A percentile compares a stretch with the other conserved stretches of the same genome.
These are phyloP conservation scores for Trichocomaceae sp. DNA, from an alignment of 2,329 filamentous ascomycete species.

Conservation along the genomic window DNA sequence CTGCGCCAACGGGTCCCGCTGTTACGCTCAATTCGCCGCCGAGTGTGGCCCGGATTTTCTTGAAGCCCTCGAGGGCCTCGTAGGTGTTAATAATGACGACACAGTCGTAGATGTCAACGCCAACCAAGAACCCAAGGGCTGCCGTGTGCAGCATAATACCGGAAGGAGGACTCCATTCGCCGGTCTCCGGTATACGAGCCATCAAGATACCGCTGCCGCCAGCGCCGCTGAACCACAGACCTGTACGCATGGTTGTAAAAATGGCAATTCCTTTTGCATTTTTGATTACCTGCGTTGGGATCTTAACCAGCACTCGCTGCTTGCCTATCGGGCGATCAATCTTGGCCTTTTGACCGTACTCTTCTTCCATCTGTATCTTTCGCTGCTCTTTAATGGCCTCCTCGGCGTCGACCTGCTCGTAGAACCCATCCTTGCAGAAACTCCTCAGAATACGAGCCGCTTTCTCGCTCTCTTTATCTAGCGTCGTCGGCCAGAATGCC, in stretches of 20 bases:
- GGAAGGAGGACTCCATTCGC: constrained; percentile 84
- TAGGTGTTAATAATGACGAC: constrained; percentile 87
- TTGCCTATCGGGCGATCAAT: constrained; percentile 52
- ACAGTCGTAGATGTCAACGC: constrained; percentile 93
- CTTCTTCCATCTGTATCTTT: background rate
- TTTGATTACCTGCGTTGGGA: constrained; percentile 75
- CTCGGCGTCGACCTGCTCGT: constrained; percentile 26
- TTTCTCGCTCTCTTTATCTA: constrained; percentile 88
- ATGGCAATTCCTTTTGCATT: constrained; percentile 87
- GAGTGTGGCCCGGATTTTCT: constrained; percentile 68
- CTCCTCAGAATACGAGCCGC: constrained; percentile 81
- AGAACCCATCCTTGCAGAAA: constrained; percentile 78
- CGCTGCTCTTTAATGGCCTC: constrained; percentile 28
- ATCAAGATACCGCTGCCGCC: constrained; percentile 85
- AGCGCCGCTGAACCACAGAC: constrained; percentile 83
- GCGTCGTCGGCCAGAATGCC: constrained; percentile 75
- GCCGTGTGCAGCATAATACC: constrained; percentile 87
- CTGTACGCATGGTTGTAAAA: constrained; percentile 92
- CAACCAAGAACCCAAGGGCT: constrained; percentile 80
- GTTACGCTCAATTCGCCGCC: constrained; percentile 73
- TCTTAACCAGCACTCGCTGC: constrained; percentile 68
- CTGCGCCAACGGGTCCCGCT: constrained; percentile 69
- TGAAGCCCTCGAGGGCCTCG: constrained; percentile 76
- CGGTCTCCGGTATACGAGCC: constrained; percentile 68
- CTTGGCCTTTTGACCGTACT: constrained; percentile 35